Conservation (phyloP, 2,329 filamentous ascomycete species). For the Sporothrix variecibatus region DNA sequence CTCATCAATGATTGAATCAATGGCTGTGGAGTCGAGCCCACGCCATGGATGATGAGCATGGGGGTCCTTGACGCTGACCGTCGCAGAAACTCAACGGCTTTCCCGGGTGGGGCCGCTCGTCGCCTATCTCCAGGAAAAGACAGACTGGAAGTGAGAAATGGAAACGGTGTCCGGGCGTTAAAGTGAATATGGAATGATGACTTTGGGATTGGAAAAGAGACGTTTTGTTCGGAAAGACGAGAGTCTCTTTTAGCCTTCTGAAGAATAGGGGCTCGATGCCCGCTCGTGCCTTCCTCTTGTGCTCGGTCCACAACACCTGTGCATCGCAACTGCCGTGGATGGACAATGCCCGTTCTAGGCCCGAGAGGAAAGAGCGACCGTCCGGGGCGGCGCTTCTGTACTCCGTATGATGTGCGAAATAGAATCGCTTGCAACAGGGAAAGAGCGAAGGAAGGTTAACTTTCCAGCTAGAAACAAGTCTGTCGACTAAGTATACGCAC, state of each 20-base stretch:
- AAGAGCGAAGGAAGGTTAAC: not conserved
- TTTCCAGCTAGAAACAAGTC: not conserved
- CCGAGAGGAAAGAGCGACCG: not conserved
- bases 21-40: constrained; percentile 5
- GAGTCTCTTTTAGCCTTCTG: too few relatives aligned
- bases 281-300: not conserved
- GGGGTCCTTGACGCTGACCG: not conserved
- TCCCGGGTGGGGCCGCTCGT: not conserved
- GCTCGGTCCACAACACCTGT: not conserved
- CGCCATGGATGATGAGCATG: constrained; percentile 9
- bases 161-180: not conserved
- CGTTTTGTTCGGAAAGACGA: not conserved
- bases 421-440: not conserved
- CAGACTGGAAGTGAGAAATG: not conserved
- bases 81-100: not conserved
- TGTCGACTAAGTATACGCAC: too few relatives aligned
- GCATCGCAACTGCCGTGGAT: not conserved
- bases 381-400: not conserved
- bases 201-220: not conserved
- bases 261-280: too few relatives aligned
- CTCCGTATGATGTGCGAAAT: not conserved
- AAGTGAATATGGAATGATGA: not conserved
- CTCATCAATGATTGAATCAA: not conserved
- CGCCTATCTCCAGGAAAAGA: constrained; percentile 4
- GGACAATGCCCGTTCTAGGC: not conserved